phyloP scores from a whole-genome alignment of 768 basidiomycete genomes.

The Pholiota molesta region DNA sequence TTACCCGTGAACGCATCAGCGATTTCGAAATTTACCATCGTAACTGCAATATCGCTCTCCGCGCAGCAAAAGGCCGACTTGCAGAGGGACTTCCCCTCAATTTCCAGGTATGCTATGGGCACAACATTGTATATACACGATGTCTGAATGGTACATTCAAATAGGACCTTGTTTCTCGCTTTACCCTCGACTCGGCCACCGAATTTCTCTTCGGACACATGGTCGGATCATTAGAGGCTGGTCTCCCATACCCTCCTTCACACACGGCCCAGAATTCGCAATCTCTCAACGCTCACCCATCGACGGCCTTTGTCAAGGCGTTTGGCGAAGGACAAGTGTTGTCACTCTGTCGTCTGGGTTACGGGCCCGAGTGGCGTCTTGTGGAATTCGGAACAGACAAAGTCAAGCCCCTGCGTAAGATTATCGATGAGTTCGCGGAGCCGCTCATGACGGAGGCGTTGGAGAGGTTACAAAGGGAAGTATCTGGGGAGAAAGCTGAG shows the following conservation, averaged over 20 bases:
- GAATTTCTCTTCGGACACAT: conserved; percentile 61
- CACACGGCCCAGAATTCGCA: conserved; percentile 28
- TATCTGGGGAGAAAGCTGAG: conserved; percentile 29
- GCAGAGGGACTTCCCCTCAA: conserved; percentile 53
- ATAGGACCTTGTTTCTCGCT: conserved; percentile 48
- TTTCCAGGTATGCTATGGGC: conserved; percentile 49
- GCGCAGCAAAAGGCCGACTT: conserved; percentile 46
- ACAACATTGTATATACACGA: neutral
- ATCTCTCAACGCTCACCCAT: conserved; percentile 33
- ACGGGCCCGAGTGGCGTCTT: conserved; percentile 35
- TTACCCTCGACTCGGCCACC: conserved; percentile 68
- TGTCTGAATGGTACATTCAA: neutral
- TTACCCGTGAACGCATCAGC: conserved; percentile 59
- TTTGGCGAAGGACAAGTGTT: conserved; percentile 48
- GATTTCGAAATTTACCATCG: conserved; percentile 66
- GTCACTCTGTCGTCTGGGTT: conserved; percentile 38
- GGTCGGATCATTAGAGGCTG: conserved; percentile 50
- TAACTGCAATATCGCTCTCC: conserved; percentile 52
- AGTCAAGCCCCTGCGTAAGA: conserved; percentile 41
- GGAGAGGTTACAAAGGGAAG: conserved; percentile 32
- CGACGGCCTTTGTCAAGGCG: conserved; percentile 48
- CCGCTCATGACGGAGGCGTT: conserved; percentile 52
- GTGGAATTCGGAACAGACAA: conserved; percentile 55
- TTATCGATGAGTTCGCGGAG: conserved; percentile 51
- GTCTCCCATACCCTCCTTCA: conserved; percentile 50